These are phyloP conservation scores for Penicillium rolfsii DNA, from an alignment of 2,329 filamentous ascomycete species.

Conservation along the genomic window DNA sequence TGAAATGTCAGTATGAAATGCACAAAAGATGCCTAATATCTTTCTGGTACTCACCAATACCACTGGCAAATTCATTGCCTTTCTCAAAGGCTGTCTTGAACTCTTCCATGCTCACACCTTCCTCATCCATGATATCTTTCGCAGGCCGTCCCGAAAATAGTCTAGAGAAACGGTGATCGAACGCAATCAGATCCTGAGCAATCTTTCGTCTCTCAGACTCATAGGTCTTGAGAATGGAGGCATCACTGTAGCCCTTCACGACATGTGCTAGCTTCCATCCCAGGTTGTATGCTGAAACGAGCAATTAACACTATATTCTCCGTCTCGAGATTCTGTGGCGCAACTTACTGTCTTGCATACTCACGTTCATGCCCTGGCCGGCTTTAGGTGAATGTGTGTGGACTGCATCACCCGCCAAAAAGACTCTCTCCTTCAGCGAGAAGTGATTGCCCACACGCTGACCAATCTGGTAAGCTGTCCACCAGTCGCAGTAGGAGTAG, in stretches of 20 bases:
- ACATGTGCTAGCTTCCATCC: constrained; percentile 61
- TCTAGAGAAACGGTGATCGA: constrained; percentile 61
- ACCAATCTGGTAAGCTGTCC: constrained; percentile 69
- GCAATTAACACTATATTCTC: background rate
- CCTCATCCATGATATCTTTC: constrained; percentile 62
- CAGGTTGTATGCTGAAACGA: constrained; percentile 54
- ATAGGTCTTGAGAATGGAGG: constrained; percentile 56
- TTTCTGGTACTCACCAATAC: constrained; percentile 43
- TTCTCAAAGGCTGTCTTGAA: constrained; percentile 66
- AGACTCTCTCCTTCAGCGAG: constrained; percentile 61
- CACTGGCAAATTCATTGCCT: constrained; percentile 63
- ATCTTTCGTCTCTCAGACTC: constrained; percentile 60
- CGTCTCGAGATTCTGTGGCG: background rate
- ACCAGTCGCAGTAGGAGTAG: constrained; percentile 69
- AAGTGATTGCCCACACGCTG: constrained; percentile 66
- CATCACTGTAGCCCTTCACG: constrained; percentile 47
- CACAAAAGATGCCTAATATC: background rate
- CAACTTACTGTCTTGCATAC: constrained; percentile 63
- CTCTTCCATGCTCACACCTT: constrained; percentile 64
- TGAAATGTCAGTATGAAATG: constrained; percentile 16
- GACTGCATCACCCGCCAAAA: constrained; percentile 70
- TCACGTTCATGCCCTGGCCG: constrained; percentile 72
- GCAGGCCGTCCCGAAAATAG: constrained; percentile 62
- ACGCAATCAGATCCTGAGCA: constrained; percentile 67
- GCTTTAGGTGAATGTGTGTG: constrained; percentile 50